These are phyloP conservation scores for Pouteria campechiana DNA, from an alignment of 179 eudicot species.

Conservation along the genomic window DNA sequence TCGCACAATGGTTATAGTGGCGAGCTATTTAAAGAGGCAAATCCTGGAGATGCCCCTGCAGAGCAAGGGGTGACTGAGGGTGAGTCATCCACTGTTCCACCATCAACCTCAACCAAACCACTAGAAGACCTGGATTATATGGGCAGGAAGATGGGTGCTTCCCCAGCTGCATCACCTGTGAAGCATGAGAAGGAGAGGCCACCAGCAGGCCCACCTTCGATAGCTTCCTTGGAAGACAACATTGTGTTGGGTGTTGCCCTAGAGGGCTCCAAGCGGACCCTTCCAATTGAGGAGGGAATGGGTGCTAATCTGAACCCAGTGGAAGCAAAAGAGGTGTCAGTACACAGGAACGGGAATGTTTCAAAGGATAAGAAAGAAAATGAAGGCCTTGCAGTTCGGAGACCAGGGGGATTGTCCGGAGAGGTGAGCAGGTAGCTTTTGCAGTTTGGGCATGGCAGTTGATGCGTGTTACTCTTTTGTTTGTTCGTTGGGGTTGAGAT, in stretches of 20 bases:
- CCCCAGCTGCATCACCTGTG: conserved; percentile 5
- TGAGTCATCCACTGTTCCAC: neutral
- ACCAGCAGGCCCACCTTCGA: conserved; percentile 23
- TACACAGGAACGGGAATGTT: conserved; percentile 29
- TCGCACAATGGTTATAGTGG: neutral
- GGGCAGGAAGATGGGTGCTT: conserved; percentile 10
- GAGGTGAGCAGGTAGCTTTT: no score
- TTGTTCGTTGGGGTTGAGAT: no score
- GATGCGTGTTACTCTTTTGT: no score
- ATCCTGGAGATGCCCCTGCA: conserved; percentile 7
- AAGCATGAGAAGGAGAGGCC: conserved; percentile 24
- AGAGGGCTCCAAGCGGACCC: conserved; percentile 90
- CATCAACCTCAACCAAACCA: no score
- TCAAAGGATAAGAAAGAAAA: conserved; percentile 34
- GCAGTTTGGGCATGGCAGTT: no score
- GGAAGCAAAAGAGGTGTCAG: conserved; percentile 49
- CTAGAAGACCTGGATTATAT: no score
- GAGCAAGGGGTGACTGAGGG: neutral
- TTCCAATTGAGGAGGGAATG: conserved; percentile 74
- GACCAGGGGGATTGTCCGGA: conserved; percentile 10
- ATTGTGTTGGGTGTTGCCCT: conserved; percentile 90
- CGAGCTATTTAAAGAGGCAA: conserved; percentile 8
- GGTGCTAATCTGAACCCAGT: conserved; percentile 17
- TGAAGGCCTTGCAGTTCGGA: conserved; percentile 10
- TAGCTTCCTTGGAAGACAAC: conserved; percentile 60